Conservation (phyloP, 345 rosid species). For the Gossypium bickii region DNA sequence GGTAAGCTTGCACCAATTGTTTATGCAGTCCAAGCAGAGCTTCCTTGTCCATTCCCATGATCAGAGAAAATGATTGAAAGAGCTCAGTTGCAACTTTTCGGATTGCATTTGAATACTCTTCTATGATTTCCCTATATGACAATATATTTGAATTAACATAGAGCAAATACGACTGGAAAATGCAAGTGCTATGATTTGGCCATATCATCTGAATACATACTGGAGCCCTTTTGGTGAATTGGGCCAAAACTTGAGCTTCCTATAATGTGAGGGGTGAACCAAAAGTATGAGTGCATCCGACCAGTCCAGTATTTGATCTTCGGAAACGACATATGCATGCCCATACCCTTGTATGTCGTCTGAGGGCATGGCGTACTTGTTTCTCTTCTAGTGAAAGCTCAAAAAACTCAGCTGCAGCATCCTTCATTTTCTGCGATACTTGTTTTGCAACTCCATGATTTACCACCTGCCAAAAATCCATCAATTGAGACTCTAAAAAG, state of each 20-base stretch:
- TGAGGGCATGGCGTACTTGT: conserved; percentile 18
- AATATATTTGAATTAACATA: background rate
- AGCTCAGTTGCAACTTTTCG: conserved; percentile 23
- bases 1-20: conserved; percentile 21
- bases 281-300: conserved; percentile 21
- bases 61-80: conserved; percentile 17
- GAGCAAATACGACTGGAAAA: background rate
- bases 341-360: conserved; percentile 32
- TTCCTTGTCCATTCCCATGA: conserved; percentile 29
- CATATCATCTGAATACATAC: background rate
- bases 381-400: conserved; percentile 27
- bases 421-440: conserved; percentile 22
- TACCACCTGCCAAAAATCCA: conserved; percentile 11
- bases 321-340: conserved; percentile 22
- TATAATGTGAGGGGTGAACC: conserved; percentile 15
- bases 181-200: background rate
- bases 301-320: conserved; percentile 31
- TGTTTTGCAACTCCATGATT: conserved; percentile 26
- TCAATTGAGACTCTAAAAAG: background rate
- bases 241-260: conserved; percentile 29
- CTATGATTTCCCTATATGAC: conserved; percentile 24
- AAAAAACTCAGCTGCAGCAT: conserved; percentile 19
- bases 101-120: conserved; percentile 21
- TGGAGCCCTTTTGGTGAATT: conserved; percentile 5
- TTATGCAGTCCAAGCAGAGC: conserved; percentile 21